Evolutionary conservation across 768 basidiomycete genomes (phyloP).

Genomic region (Boletus rufocinnamomeus): DNA sequence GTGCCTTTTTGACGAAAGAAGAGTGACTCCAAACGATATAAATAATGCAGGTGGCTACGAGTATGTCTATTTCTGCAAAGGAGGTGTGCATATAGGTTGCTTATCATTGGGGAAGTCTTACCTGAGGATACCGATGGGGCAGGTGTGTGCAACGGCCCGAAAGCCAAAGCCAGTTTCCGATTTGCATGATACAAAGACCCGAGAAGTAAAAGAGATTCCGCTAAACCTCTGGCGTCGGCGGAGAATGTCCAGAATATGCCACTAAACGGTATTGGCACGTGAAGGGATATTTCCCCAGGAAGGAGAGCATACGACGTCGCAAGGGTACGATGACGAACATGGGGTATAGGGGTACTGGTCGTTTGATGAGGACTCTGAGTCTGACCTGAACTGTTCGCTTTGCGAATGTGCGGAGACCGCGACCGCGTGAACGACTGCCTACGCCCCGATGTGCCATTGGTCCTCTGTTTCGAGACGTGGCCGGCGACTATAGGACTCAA

Average conservation of each 20-base stretch:
- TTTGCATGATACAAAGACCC: slow-evolving; percentile 60
- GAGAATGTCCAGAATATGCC: slow-evolving; percentile 45
- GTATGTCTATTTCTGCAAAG: slow-evolving; percentile 55
- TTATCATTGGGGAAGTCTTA: slow-evolving; percentile 29
- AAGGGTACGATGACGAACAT: slow-evolving; percentile 42
- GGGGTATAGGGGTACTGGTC: slow-evolving; percentile 43
- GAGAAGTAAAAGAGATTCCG: slow-evolving; percentile 67
- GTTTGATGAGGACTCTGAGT: slow-evolving; percentile 39
- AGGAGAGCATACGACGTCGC: slow-evolving; percentile 39
- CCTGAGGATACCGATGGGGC: slow-evolving; percentile 55
- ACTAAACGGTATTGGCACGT: slow-evolving; percentile 46
- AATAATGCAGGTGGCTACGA: slow-evolving; percentile 54
- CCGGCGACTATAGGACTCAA: slow-evolving; percentile 27
- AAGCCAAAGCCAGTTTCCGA: slow-evolving; percentile 35
- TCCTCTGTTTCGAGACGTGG: slow-evolving; percentile 36
- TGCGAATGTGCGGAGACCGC: slow-evolving; percentile 58
- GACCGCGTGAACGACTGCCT: slow-evolving; percentile 68
- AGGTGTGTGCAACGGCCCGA: slow-evolving; percentile 18
- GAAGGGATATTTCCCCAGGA: slow-evolving; percentile 49
- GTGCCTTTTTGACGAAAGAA: slow-evolving; percentile 37
- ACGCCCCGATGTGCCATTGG: slow-evolving; percentile 37
- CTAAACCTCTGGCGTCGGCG: slow-evolving; percentile 62
- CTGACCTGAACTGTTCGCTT: slow-evolving; percentile 36
- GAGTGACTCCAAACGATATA: slow-evolving; percentile 67
- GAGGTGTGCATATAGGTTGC: slow-evolving; percentile 2